Evolutionary conservation across 1,284 basidiomycete genomes (phyloP).

Genomic region (Cutaneotrichosporon sp.): DNA sequence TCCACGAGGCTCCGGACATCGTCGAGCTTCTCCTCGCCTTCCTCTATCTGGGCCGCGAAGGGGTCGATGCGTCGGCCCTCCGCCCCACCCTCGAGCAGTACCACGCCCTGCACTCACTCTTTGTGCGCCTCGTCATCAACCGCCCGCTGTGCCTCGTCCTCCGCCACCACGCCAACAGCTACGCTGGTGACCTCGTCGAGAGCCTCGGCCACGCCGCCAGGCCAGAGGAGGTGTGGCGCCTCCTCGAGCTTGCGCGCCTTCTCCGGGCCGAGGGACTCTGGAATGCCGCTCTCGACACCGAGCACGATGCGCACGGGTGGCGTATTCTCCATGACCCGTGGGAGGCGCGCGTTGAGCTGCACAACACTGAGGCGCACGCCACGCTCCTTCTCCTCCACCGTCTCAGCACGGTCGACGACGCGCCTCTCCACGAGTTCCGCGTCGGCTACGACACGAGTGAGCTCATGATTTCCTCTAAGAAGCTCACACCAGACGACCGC

Average conservation of each 20-base stretch:
- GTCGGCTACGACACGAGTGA: neutral
- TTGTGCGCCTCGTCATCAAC: neutral
- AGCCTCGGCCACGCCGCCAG: neutral
- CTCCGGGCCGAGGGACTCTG: neutral
- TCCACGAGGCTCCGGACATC: neutral
- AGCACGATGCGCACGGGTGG: neutral
- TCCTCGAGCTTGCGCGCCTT: constrained; percentile 6
- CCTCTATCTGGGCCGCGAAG: neutral
- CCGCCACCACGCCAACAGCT: neutral
- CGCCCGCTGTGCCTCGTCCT: neutral
- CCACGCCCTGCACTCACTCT: neutral
- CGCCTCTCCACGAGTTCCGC: constrained; percentile 2
- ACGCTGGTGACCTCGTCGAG: neutral
- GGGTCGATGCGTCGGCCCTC: neutral
- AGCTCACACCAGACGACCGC: neutral
- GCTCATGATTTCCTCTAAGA: too few relatives aligned
- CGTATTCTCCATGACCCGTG: neutral
- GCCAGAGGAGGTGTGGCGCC: neutral
- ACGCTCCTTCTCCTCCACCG: constrained; percentile 3
- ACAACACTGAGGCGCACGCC: neutral
- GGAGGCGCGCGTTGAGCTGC: neutral
- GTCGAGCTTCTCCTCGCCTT: constrained; percentile 1
- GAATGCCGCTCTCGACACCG: constrained; percentile 1
- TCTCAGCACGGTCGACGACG: neutral
- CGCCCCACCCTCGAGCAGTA: neutral